Evolutionary conservation across 164 flowering plant genomes (phyloP).

Genomic region (Tetracentron sinense): DNA sequence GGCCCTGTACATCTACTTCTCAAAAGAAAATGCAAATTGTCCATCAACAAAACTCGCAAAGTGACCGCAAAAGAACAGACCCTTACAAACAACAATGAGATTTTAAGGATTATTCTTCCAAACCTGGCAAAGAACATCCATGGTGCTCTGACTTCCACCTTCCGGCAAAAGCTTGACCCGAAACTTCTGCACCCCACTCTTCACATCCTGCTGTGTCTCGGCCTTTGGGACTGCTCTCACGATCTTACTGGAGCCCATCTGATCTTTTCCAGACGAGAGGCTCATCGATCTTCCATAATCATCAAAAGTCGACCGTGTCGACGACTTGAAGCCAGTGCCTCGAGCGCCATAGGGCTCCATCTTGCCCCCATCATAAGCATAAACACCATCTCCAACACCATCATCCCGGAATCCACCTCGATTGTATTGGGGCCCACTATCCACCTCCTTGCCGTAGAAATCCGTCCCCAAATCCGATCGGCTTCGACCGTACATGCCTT

Average conservation of each 20-base stretch:
- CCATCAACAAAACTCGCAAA: no score
- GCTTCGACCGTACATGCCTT: constrained; percentile 20
- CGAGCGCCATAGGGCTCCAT: constrained; percentile 85
- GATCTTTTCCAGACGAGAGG: constrained; percentile 24
- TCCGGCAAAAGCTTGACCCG: constrained; percentile 89
- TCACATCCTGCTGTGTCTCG: constrained; percentile 68
- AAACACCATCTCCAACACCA: constrained; percentile 63
- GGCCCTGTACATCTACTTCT: no score
- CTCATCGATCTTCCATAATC: constrained; percentile 80
- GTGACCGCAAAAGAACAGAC: no score
- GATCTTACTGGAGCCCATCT: constrained; percentile 42
- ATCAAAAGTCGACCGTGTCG: constrained; percentile 63
- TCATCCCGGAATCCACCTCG: constrained; percentile 28
- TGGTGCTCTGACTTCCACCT: constrained; percentile 65
- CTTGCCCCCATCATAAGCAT: constrained; percentile 71
- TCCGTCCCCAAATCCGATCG: constrained; percentile 17
- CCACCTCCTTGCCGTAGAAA: constrained; percentile 18
- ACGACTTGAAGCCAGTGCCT: constrained; percentile 69
- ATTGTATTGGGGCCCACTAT: constrained; percentile 12
- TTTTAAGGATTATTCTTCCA: not conserved
- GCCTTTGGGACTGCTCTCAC: constrained; percentile 86
- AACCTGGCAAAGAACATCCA: constrained; percentile 99
- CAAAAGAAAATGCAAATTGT: no score
- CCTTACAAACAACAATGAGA: no score
- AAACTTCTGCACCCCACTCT: constrained; percentile 85